These are phyloP conservation scores for Penicillium sp. DNA, from an alignment of 2,329 filamentous ascomycete genomes.

Conservation along the genomic window DNA sequence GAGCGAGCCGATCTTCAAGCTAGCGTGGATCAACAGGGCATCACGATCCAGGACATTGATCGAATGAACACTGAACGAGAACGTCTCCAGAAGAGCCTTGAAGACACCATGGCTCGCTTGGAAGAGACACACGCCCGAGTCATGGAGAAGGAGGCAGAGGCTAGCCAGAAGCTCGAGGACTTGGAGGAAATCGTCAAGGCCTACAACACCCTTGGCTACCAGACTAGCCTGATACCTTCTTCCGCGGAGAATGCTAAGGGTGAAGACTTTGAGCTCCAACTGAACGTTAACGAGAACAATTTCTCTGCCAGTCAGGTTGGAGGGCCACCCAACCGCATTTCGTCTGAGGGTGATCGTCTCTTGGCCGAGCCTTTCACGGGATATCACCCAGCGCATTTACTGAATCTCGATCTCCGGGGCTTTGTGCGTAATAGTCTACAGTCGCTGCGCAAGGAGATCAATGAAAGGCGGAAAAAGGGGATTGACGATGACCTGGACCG, in stretches of 20 bases:
- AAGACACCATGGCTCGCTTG: constrained; percentile 70
- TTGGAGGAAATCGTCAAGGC: constrained; percentile 86
- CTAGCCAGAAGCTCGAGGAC: constrained; percentile 81
- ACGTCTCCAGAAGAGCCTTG: constrained; percentile 83
- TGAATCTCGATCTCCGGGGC: constrained; percentile 85
- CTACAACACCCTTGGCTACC: constrained; percentile 93
- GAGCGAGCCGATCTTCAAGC: constrained; percentile 79
- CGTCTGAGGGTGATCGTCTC: constrained; percentile 68
- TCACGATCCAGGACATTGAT: constrained; percentile 98
- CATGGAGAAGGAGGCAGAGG: constrained; percentile 83
- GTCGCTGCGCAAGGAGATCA: constrained; percentile 80
- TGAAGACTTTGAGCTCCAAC: constrained; percentile 76
- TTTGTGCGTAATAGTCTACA: constrained; percentile 77
- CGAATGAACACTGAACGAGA: constrained; percentile 97
- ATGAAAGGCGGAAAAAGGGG: constrained; percentile 77
- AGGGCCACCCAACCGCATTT: constrained; percentile 49
- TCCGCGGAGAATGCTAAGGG: constrained; percentile 85
- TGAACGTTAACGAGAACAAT: constrained; percentile 79
- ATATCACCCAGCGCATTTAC: constrained; percentile 84
- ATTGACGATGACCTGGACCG: constrained; percentile 93
- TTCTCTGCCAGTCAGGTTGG: constrained; percentile 65
- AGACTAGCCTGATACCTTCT: constrained; percentile 84
- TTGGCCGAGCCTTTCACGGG: constrained; percentile 79
- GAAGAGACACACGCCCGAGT: constrained; percentile 84
- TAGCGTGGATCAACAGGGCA: constrained; percentile 86